Evolutionary conservation across 345 rosid species (phyloP), one percentile per base, ranked within the genome.

Genomic region (Cochlearia excelsa): DNA sequence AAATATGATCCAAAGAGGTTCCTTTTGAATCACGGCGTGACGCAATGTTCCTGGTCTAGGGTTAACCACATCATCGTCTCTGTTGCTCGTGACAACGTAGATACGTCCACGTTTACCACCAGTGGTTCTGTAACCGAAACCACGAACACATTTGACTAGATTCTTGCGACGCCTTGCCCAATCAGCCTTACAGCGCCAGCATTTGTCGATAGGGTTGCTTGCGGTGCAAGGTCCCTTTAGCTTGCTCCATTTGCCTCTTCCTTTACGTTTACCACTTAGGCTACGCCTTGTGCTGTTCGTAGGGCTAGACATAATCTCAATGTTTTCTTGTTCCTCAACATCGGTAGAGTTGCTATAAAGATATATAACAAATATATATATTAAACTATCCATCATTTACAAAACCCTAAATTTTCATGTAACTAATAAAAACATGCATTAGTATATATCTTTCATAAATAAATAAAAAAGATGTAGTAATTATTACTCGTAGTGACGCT

Each of bases 151-250:
- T 0, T 64, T 68, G 2, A 79, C 92, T 1, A 91, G 74, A 59
- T 43, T 80, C 73, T 80, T 69, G 40, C 95, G 79, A 63, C 87
- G 71, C 1, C 7, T 39, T 5, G 75, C 82, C 96, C 98, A 91
- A 10, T 88, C 70, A 0, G 70, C 62, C 51, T 78, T 58, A 54
- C 98, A 91, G 38, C 98, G 79, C 96, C 95, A 91, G 46, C 98
- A 88, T 52, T 77, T 65, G 56, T 91, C 96, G 5, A 91, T 85
- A 0, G 98, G 98, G 79, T 91, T 91, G 38, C 85, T 79, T 37
- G 90, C 95, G 9, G 35, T 4, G 78, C 98, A 91, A 39, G 78
- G 77, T 4, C 87, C 87, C 1, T 3, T 60, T 2, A 61, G 66
- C 54, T 74, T 74, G 42, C 51, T n/a, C 67, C 56, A 58, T 48